Conservation (phyloP, 192 early-diverging fungal species). For the Umbelopsis sp. region DNA sequence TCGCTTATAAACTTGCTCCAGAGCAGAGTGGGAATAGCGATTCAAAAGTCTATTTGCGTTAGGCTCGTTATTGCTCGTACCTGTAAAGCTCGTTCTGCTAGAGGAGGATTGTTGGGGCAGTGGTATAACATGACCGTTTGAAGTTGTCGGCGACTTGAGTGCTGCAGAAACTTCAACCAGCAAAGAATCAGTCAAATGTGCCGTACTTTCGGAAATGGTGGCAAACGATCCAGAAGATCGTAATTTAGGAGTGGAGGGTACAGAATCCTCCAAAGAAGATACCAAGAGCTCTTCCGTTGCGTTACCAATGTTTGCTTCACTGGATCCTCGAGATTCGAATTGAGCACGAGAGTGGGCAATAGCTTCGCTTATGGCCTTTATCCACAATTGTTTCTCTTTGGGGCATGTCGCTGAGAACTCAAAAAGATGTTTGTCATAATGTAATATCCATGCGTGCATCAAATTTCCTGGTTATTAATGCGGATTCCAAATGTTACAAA, state of each 20-base stretch:
- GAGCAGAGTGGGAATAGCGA: slow-evolving; percentile 7
- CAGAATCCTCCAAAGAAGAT: slow-evolving; percentile 29
- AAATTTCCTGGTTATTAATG: not conserved
- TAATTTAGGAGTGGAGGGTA: slow-evolving; percentile 7
- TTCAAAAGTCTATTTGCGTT: not conserved
- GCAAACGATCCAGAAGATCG: slow-evolving; percentile 25
- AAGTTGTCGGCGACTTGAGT: slow-evolving; percentile 4
- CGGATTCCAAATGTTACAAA: slow-evolving; percentile 6
- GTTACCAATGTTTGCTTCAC: not conserved
- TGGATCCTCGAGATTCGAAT: not conserved
- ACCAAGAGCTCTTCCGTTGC: slow-evolving; percentile 34
- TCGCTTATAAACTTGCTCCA: slow-evolving; percentile 2
- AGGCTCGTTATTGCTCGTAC: not conserved
- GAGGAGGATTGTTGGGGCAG: not conserved
- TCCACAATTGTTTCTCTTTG: slow-evolving; percentile 61
- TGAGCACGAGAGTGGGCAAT: slow-evolving; percentile 40
- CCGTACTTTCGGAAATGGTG: not conserved
- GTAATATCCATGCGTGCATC: not conserved
- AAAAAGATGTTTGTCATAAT: slow-evolving; percentile 46
- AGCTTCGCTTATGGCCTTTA: slow-evolving; percentile 45
- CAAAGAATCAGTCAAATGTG: not conserved
- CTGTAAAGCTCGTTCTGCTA: not conserved
- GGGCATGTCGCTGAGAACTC: slow-evolving; percentile 57
- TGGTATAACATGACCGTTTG: too few relatives aligned
- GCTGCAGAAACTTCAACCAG: slow-evolving; percentile 14